phyloP scores from a whole-genome alignment of 345 rosid genomes.

The Jatropha curcas region DNA sequence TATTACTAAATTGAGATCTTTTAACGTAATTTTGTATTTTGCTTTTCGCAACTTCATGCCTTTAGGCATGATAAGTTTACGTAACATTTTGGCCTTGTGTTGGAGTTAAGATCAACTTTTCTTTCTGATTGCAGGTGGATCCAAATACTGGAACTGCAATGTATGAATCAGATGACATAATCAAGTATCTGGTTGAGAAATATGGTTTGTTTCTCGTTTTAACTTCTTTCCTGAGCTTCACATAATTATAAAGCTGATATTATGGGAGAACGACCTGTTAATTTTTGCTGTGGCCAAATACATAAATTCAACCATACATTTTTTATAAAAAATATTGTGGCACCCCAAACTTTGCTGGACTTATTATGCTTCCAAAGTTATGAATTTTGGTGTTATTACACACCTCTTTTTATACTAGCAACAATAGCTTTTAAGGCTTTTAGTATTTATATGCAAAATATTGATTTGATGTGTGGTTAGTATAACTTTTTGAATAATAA shows the following conservation, averaged over 20 bases:
- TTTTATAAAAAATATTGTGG: too few relatives aligned
- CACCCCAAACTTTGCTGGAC: too few relatives aligned
- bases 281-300: too few relatives aligned
- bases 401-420: too few relatives aligned
- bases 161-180: conserved; percentile 93
- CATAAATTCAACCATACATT: too few relatives aligned
- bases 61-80: background rate
- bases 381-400: too few relatives aligned
- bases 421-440: too few relatives aligned
- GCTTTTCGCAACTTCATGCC: background rate
- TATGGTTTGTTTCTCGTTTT: conserved; percentile 53
- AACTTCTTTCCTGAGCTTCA: background rate
- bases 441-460: too few relatives aligned
- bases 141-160: conserved; percentile 88
- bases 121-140: conserved; percentile 61
- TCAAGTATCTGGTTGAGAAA: conserved; percentile 74
- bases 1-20: background rate
- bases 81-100: background rate
- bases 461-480: too few relatives aligned
- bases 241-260: background rate
- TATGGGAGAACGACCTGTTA: background rate
- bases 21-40: background rate
- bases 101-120: conserved; percentile 13
- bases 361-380: too few relatives aligned
- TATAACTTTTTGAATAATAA: too few relatives aligned